phyloP scores from a whole-genome alignment of 805 yeast species.

The Wickerhamiella occidentalis region DNA sequence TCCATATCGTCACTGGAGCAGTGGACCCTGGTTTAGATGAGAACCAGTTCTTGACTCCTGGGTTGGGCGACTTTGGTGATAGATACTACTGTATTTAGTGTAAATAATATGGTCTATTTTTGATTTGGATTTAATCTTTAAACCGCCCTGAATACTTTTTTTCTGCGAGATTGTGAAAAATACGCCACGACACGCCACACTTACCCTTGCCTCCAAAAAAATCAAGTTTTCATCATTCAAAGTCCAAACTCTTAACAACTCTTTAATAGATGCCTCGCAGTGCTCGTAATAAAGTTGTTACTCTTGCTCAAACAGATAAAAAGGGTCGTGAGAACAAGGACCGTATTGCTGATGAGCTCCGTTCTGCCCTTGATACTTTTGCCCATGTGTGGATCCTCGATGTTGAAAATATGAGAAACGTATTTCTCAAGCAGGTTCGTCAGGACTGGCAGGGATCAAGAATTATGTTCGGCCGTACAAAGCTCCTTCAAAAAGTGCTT shows the following conservation, averaged over 20 bases:
- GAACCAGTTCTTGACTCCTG: slow-evolving; percentile 77
- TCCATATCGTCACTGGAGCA: slow-evolving; percentile 87
- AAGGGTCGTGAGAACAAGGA: slow-evolving; percentile 90
- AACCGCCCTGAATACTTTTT: too few relatives aligned
- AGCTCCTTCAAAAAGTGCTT: slow-evolving; percentile 83
- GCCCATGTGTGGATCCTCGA: slow-evolving; percentile 75
- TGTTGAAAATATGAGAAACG: slow-evolving; percentile 88
- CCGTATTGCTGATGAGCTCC: slow-evolving; percentile 79
- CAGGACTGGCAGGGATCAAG: slow-evolving; percentile 87
- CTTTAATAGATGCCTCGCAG: slow-evolving; percentile 73
- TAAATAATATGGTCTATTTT: neutral
- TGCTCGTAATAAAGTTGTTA: slow-evolving; percentile 88
- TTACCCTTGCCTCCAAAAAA: neutral
- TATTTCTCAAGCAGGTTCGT: slow-evolving; percentile 87
- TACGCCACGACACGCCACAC: slow-evolving; percentile 2
- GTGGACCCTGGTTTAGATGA: slow-evolving; percentile 80
- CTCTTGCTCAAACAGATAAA: slow-evolving; percentile 91
- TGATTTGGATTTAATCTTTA: too few relatives aligned
- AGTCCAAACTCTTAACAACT: neutral
- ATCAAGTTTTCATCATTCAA: slow-evolving; percentile 5
- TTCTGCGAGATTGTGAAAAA: neutral
- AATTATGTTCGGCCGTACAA: slow-evolving; percentile 79
- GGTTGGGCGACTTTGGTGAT: slow-evolving; percentile 97
- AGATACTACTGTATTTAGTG: slow-evolving; percentile 78
- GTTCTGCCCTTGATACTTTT: slow-evolving; percentile 65